Conservation (phyloP, 2,329 filamentous ascomycete species). For the Cadophora malorum region DNA sequence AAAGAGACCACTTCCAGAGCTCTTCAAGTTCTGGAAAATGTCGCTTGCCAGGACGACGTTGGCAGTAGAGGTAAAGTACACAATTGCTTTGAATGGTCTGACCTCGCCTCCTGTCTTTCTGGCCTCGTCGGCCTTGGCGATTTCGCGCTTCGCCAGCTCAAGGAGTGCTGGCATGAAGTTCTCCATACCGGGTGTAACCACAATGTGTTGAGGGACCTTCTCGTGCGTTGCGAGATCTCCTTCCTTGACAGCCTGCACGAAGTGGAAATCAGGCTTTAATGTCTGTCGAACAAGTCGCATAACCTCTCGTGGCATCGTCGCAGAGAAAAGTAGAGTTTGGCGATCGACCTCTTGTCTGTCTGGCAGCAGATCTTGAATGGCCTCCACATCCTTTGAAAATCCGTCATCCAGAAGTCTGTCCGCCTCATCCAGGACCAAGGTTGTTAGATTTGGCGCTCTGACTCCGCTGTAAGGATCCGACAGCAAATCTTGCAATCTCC, state of each 20-base stretch:
- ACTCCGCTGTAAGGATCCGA: constrained; percentile 58
- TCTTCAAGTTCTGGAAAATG: constrained; percentile 51
- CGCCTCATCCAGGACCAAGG: constrained; percentile 94
- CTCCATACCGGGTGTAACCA: constrained; percentile 70
- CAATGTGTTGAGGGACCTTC: constrained; percentile 79
- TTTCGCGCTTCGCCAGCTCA: constrained; percentile 50
- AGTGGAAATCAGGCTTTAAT: constrained; percentile 85
- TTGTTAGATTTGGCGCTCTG: constrained; percentile 69
- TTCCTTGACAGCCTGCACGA: constrained; percentile 82
- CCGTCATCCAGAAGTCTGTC: constrained; percentile 98
- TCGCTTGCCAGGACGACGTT: constrained; percentile 71
- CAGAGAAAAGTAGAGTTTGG: constrained; percentile 94
- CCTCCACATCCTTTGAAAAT: constrained; percentile 69
- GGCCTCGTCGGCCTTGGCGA: constrained; percentile 39
- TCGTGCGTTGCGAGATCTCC: constrained; percentile 88
- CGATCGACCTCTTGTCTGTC: constrained; percentile 66
- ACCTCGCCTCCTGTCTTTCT: constrained; percentile 19
- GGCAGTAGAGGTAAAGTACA: constrained; percentile 84
- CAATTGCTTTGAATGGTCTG: constrained; percentile 82
- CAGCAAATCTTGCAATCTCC: constrained; percentile 80
- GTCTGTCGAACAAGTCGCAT: constrained; percentile 75
- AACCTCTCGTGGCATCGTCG: constrained; percentile 86
- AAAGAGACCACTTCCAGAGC: constrained; percentile 29
- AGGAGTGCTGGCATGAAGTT: constrained; percentile 80
- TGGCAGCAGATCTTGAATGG: constrained; percentile 70